Evolutionary conservation across 179 eudicot genomes (phyloP), one percentile per base, ranked within the genome.

Genomic region (Dionaea muscipula): DNA sequence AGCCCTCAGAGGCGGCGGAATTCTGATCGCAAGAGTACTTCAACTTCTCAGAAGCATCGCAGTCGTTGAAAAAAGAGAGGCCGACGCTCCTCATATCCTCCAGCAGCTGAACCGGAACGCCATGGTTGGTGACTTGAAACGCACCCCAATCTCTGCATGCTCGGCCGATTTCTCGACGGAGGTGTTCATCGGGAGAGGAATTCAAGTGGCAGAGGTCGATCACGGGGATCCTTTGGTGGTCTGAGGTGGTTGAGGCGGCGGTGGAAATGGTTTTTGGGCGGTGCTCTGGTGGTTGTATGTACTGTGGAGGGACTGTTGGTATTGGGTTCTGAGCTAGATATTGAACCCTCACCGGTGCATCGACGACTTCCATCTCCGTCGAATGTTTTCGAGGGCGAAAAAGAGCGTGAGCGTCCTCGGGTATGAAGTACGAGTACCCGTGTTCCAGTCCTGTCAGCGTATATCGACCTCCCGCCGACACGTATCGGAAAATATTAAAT

Each of bases 141-240:
- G 90, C 87, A 20, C 97, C 97, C 95, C 97, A 86, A 9, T 79
- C 78, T 7, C 65, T 59, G 74, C 94, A 89, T 3, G 84, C 81
- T n/a, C 40, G 60, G 18, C 70, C 63, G 59, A 86, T 53, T 23
- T 65, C 60, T 20, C 26, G 31, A 0, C 41, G 59, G 65, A 72
- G 25, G 43, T 25, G 2, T 27, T 25, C 24, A 43, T 63, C 28
- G 2, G 19, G 23, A 15, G 40, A 21, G 49, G 26, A 22, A 50
- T 51, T 43, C 62, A 69, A 24, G 47, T 47, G 41, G 44, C 65
- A 52, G 25, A 86, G 83, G 72, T 78, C 81, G 58, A 88, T 63
- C 9, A 65, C 28, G 0, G 96, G 96, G 58, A 84, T 49, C 40
- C 22, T 40, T 19, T 14, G 45, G 23, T 8, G 26, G 39, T 22